phyloP scores from a whole-genome alignment of 371 early-diverging fungal genomes.

The Syncephalastrum monosporum region DNA sequence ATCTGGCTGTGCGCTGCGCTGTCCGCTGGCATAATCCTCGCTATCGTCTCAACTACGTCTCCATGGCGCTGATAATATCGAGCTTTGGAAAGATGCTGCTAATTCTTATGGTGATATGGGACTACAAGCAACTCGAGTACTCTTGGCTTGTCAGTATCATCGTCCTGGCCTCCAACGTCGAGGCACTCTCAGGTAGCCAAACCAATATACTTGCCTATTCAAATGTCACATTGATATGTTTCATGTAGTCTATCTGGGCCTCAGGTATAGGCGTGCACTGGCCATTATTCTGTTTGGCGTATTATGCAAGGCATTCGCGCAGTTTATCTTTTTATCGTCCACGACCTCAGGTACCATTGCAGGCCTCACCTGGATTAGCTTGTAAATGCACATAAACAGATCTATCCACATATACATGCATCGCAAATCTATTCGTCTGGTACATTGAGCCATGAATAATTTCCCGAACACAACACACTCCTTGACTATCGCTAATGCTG shows the following conservation, averaged over 20 bases:
- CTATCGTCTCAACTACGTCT: constrained; percentile 61
- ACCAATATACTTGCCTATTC: background rate
- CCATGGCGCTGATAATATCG: constrained; percentile 81
- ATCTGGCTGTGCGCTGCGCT: constrained; percentile 34
- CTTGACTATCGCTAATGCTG: too few species aligned
- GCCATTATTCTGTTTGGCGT: too few species aligned
- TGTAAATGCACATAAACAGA: too few species aligned
- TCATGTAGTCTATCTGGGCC: background rate
- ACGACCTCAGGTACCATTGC: too few species aligned
- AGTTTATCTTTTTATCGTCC: too few species aligned
- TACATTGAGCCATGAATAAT: too few species aligned
- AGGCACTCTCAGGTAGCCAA: constrained; percentile 78
- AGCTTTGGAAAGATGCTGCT: constrained; percentile 89
- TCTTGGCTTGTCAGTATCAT: constrained; percentile 79
- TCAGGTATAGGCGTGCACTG: too few species aligned
- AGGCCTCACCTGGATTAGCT: too few species aligned
- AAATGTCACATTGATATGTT: background rate
- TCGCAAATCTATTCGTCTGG: too few species aligned
- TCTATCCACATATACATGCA: too few species aligned
- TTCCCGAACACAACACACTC: too few species aligned
- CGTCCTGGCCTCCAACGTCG: constrained; percentile 81
- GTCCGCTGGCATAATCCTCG: constrained; percentile 23
- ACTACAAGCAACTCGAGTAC: constrained; percentile 82
- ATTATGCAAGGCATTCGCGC: too few species aligned
- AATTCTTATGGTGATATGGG: constrained; percentile 94